phyloP scores from a whole-genome alignment of 2,329 filamentous ascomycete genomes.

The Ceratocystis papillata region DNA sequence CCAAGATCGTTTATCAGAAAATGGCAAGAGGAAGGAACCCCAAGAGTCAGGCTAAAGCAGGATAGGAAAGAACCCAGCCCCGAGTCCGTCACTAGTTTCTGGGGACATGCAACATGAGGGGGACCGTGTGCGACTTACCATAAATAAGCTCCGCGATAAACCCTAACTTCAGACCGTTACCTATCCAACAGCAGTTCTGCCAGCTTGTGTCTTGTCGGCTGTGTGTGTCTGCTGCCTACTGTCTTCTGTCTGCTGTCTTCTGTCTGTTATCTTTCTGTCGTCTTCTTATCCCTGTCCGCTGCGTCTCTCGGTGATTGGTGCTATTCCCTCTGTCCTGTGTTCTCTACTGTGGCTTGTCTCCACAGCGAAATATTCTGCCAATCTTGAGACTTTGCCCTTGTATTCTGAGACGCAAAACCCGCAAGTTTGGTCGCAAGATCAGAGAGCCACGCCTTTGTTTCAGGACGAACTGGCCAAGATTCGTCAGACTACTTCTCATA shows the following conservation, averaged over 20 bases:
- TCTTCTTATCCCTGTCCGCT: too few relatives aligned
- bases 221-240: background rate
- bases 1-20: constrained; percentile 5
- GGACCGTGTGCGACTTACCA: constrained; percentile 13
- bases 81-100: constrained; percentile 2
- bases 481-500: background rate
- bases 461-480: constrained; percentile 3
- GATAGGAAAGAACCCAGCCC: constrained; percentile 10
- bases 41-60: background rate
- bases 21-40: background rate
- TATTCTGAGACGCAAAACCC: constrained; percentile 7
- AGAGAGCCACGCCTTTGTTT: constrained; percentile 11
- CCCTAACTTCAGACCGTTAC: background rate
- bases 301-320: background rate
- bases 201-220: background rate
- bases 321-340: background rate
- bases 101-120: background rate
- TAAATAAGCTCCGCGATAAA: background rate
- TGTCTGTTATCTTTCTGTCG: too few relatives aligned
- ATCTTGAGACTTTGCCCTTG: background rate
- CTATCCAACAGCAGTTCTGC: background rate
- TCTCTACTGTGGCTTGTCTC: background rate
- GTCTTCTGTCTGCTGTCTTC: background rate
- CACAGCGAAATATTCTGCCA: background rate
- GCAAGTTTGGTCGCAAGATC: background rate